Evolutionary conservation across 306 rosid species (phyloP).

Genomic region (Alnus rubra): DNA sequence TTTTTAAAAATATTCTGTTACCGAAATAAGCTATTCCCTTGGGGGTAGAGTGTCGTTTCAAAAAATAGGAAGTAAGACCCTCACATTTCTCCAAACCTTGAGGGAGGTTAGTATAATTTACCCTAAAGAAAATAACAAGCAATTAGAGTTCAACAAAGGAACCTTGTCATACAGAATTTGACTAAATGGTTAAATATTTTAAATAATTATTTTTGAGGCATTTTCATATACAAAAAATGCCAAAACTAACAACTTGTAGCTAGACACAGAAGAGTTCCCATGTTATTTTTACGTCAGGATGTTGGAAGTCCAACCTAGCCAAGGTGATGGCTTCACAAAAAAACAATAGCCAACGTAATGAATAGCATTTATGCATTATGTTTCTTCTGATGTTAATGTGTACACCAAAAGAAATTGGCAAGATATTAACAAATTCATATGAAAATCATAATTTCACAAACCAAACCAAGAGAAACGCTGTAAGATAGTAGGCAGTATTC

Average conservation of each 20-base stretch:
- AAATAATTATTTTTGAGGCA: neutral
- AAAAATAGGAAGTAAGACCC: neutral
- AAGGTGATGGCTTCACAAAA: neutral
- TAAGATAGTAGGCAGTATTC: conserved; percentile 83
- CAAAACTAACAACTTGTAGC: too few species aligned
- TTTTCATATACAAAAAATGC: too few species aligned
- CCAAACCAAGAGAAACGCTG: conserved; percentile 87
- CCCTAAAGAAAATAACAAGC: neutral
- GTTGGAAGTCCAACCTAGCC: neutral
- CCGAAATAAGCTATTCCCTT: too few species aligned
- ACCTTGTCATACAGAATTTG: neutral
- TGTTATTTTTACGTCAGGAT: too few species aligned
- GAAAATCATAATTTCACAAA: conserved; percentile 31
- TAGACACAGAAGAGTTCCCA: too few species aligned
- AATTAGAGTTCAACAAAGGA: neutral
- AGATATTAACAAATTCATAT: neutral
- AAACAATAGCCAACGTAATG: too few species aligned
- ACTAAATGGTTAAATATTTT: neutral
- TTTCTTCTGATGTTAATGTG: neutral
- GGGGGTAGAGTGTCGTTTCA: too few species aligned
- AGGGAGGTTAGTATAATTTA: neutral
- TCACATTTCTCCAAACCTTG: neutral
- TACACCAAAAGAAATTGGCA: neutral
- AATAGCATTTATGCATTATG: neutral
- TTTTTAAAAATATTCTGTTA: too few species aligned